These are phyloP conservation scores for Xylaria grammica DNA, from an alignment of 495 filamentous ascomycete species.

Conservation along the genomic window DNA sequence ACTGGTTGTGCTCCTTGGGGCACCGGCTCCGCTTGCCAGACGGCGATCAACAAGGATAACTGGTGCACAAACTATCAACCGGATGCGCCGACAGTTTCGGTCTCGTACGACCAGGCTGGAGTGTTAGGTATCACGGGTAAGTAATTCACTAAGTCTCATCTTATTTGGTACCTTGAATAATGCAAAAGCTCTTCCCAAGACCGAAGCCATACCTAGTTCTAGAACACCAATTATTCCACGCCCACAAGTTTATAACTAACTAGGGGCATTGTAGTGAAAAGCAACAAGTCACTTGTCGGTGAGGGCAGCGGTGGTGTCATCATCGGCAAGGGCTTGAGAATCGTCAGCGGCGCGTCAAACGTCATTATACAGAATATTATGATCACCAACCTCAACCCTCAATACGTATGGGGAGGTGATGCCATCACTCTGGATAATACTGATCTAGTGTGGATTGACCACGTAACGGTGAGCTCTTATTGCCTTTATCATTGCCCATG, in stretches of 20 bases:
- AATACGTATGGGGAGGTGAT: slow-evolving; percentile 49
- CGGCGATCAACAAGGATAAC: slow-evolving; percentile 56
- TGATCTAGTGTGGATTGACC: slow-evolving; percentile 46
- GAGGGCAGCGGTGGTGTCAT: slow-evolving; percentile 43
- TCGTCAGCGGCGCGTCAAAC: slow-evolving; percentile 42
- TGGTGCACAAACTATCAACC: slow-evolving; percentile 46
- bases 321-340: slow-evolving; percentile 42
- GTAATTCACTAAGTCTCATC: neutral
- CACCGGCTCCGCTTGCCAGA: slow-evolving; percentile 49
- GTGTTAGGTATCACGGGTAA: slow-evolving; percentile 30
- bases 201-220: no score
- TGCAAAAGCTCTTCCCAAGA: no score
- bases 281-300: slow-evolving; percentile 44
- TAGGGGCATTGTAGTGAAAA: slow-evolving; percentile 27
- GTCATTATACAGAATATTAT: slow-evolving; percentile 44
- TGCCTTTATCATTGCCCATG: neutral
- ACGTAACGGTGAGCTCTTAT: slow-evolving; percentile 38
- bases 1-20: slow-evolving; percentile 56
- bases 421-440: slow-evolving; percentile 40
- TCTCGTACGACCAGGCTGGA: slow-evolving; percentile 48
- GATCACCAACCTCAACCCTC: slow-evolving; percentile 41
- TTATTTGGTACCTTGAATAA: no score
- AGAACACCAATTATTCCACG: no score
- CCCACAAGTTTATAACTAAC: neutral
- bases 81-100: slow-evolving; percentile 30